These are phyloP conservation scores for Ottelia alismoides DNA, from an alignment of 106 monocot species.

Conservation along the genomic window DNA sequence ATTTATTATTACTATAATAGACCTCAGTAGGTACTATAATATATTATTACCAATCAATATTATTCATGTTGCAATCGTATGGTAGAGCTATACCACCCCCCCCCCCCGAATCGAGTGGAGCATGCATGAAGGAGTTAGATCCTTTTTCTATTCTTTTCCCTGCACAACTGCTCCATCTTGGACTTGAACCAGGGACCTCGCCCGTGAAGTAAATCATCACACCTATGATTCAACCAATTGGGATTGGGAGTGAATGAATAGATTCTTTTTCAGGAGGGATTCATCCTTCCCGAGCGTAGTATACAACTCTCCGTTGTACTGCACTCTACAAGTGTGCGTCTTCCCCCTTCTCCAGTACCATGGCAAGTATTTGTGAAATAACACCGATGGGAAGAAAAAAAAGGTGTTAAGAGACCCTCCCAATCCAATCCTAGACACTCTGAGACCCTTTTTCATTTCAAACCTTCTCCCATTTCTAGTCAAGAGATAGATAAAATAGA, in stretches of 20 bases:
- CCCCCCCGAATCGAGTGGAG: slow-evolving; percentile 1
- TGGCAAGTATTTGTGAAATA: slow-evolving; percentile 5
- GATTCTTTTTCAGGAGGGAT: slow-evolving; percentile 3
- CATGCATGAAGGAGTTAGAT: slow-evolving; percentile 13
- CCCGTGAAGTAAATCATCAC: slow-evolving; percentile 3
- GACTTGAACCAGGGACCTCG: slow-evolving; percentile 3
- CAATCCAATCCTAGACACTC: slow-evolving; percentile 4
- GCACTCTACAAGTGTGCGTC: slow-evolving; percentile 5
- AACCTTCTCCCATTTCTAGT: background rate
- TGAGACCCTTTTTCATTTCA: slow-evolving; percentile 5
- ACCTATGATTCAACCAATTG: slow-evolving; percentile 10
- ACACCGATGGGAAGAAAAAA: background rate
- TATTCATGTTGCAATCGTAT: too few relatives aligned
- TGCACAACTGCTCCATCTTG: slow-evolving; percentile 1
- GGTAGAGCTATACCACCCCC: slow-evolving; percentile 11
- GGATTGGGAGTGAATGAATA: background rate
- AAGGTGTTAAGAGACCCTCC: slow-evolving; percentile 9
- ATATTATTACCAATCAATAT: too few relatives aligned
- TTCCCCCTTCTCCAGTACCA: background rate
- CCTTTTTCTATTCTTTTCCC: slow-evolving; percentile 4
- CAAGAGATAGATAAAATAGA: background rate
- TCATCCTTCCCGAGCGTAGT: background rate
- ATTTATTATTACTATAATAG: too few relatives aligned
- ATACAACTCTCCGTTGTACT: slow-evolving; percentile 4
- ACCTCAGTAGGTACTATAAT: too few relatives aligned